Evolutionary conservation across 805 yeast species (phyloP).

Genomic region (Lachancea quebecensis): DNA sequence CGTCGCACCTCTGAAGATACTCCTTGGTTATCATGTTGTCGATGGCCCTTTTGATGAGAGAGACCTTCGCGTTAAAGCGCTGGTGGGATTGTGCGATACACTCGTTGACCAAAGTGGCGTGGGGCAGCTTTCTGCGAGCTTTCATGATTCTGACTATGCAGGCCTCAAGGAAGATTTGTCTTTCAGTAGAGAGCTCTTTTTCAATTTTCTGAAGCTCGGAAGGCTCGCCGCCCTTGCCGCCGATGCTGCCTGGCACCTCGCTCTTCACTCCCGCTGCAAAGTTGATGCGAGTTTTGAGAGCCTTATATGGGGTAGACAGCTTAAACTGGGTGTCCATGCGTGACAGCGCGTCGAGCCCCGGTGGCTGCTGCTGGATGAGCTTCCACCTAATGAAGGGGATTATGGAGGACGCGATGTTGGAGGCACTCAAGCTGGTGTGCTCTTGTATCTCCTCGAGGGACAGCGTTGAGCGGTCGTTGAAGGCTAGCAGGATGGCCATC

Average conservation of each 20-base stretch:
- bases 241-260: conserved; percentile 32
- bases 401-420: conserved; percentile 67
- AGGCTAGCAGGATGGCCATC: conserved; percentile 79
- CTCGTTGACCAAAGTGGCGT: conserved; percentile 76
- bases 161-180: conserved; percentile 81
- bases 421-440: conserved; percentile 59
- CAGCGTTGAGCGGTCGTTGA: conserved; percentile 46
- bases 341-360: conserved; percentile 47
- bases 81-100: conserved; percentile 75
- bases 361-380: conserved; percentile 60
- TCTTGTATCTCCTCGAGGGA: conserved; percentile 56
- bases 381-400: conserved; percentile 74
- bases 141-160: conserved; percentile 96
- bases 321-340: conserved; percentile 55
- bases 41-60: conserved; percentile 81
- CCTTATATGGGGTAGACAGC: conserved; percentile 73
- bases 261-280: conserved; percentile 54
- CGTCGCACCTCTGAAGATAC: conserved; percentile 70
- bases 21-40: conserved; percentile 81
- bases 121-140: conserved; percentile 74
- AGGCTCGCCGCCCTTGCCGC: conserved; percentile 59
- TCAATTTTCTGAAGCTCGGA: conserved; percentile 51
- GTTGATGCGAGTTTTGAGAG: conserved; percentile 77
- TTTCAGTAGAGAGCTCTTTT: conserved; percentile 77
- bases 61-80: conserved; percentile 77